phyloP scores from a whole-genome alignment of 306 rosid species.

The Medicago lupulina region DNA sequence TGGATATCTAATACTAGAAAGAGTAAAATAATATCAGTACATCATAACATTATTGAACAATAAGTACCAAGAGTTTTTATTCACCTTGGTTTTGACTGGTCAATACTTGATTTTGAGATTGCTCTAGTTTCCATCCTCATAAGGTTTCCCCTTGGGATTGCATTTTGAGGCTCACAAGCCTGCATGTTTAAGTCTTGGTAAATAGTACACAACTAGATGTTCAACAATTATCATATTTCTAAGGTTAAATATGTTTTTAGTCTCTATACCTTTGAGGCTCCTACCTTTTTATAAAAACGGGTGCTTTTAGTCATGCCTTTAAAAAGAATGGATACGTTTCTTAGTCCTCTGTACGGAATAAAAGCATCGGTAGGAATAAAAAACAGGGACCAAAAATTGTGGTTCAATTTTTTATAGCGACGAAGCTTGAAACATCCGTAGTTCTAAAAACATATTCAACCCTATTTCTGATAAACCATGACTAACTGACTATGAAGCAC shows the following conservation, averaged over 20 bases:
- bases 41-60: slow-evolving; percentile 13
- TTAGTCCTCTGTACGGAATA: neutral
- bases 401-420: neutral
- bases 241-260: neutral
- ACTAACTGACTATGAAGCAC: too few species aligned
- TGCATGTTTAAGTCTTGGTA: slow-evolving; percentile 52
- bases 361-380: neutral
- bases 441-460: neutral
- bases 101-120: slow-evolving; percentile 31
- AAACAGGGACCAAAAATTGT: neutral
- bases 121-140: slow-evolving; percentile 70
- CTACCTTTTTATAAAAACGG: neutral
- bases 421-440: neutral
- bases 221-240: slow-evolving; percentile 17
- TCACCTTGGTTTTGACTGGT: slow-evolving; percentile 53
- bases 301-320: neutral
- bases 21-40: slow-evolving; percentile 9
- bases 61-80: slow-evolving; percentile 28
- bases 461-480: neutral
- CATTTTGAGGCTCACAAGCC: slow-evolving; percentile 63
- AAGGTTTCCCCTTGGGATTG: slow-evolving; percentile 61
- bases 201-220: neutral
- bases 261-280: neutral
- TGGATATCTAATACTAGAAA: slow-evolving; percentile 59
- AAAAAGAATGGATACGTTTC: neutral